Conservation (phyloP, 2,329 filamentous ascomycete species). For the Colletotrichum karsti region DNA sequence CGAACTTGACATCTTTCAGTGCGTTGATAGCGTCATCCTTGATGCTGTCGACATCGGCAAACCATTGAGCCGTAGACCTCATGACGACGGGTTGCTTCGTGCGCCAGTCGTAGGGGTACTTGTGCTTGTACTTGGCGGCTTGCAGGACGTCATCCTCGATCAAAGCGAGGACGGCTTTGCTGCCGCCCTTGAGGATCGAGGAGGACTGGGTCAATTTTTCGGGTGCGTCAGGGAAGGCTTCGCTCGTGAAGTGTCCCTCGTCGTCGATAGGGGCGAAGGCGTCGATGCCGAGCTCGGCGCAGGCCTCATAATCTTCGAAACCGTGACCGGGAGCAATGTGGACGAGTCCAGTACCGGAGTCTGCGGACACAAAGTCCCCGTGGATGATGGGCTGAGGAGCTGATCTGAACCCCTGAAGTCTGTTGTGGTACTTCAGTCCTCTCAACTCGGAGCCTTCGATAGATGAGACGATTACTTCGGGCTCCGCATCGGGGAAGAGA, state of each 20-base stretch:
- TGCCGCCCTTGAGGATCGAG: slow-evolving; percentile 76
- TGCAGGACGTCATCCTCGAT: slow-evolving; percentile 73
- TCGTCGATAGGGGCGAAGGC: slow-evolving; percentile 87
- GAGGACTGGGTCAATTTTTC: slow-evolving; percentile 71
- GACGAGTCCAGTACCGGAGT: slow-evolving; percentile 94
- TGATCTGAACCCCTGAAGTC: slow-evolving; percentile 68
- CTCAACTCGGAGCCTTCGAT: slow-evolving; percentile 73
- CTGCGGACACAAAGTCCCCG: slow-evolving; percentile 87
- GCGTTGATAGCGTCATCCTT: slow-evolving; percentile 77
- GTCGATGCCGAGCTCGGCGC: slow-evolving; percentile 73
- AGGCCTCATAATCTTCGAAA: slow-evolving; percentile 93
- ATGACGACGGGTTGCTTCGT: slow-evolving; percentile 93
- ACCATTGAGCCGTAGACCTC: slow-evolving; percentile 96
- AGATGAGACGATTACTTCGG: slow-evolving; percentile 58
- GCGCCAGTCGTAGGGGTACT: slow-evolving; percentile 98
- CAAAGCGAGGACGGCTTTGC: slow-evolving; percentile 73
- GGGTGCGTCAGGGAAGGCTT: slow-evolving; percentile 78
- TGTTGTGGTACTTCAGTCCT: slow-evolving; percentile 74
- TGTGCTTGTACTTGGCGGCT: slow-evolving; percentile 80
- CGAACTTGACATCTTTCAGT: slow-evolving; percentile 77
- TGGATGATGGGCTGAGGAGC: slow-evolving; percentile 76
- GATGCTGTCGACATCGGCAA: slow-evolving; percentile 88
- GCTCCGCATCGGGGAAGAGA: slow-evolving; percentile 54
- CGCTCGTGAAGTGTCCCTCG: slow-evolving; percentile 80
- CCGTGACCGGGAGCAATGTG: slow-evolving; percentile 95